These are phyloP conservation scores for Yarrowia osloensis DNA, from an alignment of 805 yeast species.

Conservation along the genomic window DNA sequence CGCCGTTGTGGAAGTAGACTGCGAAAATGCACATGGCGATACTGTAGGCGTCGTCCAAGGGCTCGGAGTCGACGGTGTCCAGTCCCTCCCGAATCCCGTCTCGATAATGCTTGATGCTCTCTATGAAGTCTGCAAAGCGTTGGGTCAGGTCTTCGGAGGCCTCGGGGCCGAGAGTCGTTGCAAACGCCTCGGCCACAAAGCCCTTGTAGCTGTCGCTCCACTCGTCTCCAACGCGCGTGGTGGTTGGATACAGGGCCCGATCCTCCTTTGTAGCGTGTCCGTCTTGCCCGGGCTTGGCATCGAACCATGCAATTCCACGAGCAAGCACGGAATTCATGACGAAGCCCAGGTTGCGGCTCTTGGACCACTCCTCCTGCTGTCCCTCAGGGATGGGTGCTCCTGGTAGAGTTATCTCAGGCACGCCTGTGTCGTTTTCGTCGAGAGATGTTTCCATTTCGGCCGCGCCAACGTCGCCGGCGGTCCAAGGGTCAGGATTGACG, in stretches of 20 bases:
- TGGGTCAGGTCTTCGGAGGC: not conserved
- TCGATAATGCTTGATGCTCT: constrained; percentile 2
- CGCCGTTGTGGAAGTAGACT: constrained; percentile 6
- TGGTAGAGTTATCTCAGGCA: not conserved
- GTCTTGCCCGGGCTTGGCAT: not conserved
- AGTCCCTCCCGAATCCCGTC: not conserved
- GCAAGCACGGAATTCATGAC: constrained; percentile 18
- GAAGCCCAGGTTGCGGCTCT: constrained; percentile 6
- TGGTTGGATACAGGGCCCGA: constrained; percentile 1
- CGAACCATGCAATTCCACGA: constrained; percentile 18
- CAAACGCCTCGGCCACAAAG: constrained; percentile 9
- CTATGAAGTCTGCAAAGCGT: constrained; percentile 8
- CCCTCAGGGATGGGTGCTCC: constrained; percentile 22
- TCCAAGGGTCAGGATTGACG: not conserved
- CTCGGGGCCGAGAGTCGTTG: not conserved
- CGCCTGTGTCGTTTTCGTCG: not conserved
- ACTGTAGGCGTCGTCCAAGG: constrained; percentile 15
- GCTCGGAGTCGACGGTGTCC: not conserved
- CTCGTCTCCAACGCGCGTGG: constrained; percentile 7
- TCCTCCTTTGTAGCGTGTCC: constrained; percentile 7
- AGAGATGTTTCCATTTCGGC: constrained; percentile 16
- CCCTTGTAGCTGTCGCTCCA: constrained; percentile 9
- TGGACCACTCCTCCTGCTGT: not conserved
- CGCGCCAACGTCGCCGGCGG: not conserved
- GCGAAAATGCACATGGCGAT: constrained; percentile 10